phyloP scores from a whole-genome alignment of 2,329 filamentous ascomycete species.

The Thielaviopsis cerberus region DNA sequence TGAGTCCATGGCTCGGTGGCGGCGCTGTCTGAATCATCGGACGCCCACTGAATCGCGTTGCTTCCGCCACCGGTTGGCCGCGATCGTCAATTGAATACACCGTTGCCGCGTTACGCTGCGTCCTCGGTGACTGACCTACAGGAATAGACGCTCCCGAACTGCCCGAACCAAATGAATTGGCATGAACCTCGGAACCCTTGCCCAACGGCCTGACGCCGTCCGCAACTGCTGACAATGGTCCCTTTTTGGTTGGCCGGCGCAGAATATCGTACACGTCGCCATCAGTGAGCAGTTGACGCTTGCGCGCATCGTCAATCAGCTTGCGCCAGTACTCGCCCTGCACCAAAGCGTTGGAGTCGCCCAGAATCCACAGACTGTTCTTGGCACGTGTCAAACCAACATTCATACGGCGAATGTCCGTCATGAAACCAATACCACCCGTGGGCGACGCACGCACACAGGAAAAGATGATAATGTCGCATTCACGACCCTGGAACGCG shows the following conservation, averaged over 20 bases:
- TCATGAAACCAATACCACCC: conserved; percentile 94
- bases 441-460: conserved; percentile 86
- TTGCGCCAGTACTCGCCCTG: conserved; percentile 84
- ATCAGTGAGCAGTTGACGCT: conserved; percentile 56
- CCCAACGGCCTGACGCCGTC: not conserved
- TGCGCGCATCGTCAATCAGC: conserved; percentile 64
- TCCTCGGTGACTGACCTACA: conserved; percentile 1
- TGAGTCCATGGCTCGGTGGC: conserved; percentile 20
- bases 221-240: conserved; percentile 15
- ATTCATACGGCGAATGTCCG: conserved; percentile 97
- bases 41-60: conserved; percentile 17
- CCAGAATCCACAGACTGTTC: conserved; percentile 88
- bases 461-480: conserved; percentile 96
- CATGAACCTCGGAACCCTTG: not conserved
- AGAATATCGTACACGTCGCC: conserved; percentile 38
- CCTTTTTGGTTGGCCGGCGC: conserved; percentile 24
- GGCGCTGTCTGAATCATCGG: conserved; percentile 25
- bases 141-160: conserved; percentile 1
- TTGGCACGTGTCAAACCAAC: conserved; percentile 93
- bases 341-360: conserved; percentile 69
- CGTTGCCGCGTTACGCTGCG: not conserved
- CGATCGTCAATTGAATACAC: conserved; percentile 10
- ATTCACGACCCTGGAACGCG: conserved; percentile 90
- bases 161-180: not conserved
- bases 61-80: conserved; percentile 6